phyloP scores from a whole-genome alignment of 352 stramenopile species.

The Phytopythium mirpurense region DNA sequence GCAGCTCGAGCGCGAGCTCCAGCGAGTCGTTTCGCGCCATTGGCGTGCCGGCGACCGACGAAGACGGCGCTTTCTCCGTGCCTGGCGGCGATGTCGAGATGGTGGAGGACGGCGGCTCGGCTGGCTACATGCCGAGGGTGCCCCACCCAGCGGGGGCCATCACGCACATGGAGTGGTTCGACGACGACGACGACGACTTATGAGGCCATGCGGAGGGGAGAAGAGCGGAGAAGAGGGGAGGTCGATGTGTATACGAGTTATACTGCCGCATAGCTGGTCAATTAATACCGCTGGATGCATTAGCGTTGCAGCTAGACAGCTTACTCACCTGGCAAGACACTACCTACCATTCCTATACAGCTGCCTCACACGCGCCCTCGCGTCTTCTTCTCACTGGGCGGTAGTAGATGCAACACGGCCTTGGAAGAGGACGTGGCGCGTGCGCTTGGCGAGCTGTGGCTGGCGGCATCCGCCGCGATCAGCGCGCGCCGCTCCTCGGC shows the following conservation, averaged over 20 bases:
- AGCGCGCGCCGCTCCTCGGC: slow-evolving; percentile 26
- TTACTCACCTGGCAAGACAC: too few relatives aligned
- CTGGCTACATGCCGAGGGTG: slow-evolving; percentile 10
- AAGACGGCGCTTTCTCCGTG: slow-evolving; percentile 14
- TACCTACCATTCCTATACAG: too few relatives aligned
- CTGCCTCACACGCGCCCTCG: too few relatives aligned
- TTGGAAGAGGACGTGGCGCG: slow-evolving; percentile 7
- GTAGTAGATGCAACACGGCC: slow-evolving; percentile 27
- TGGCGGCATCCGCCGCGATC: slow-evolving; percentile 14
- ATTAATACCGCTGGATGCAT: too few relatives aligned
- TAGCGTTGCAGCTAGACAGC: too few relatives aligned
- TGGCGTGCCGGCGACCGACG: slow-evolving; percentile 26
- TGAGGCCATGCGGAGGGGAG: slow-evolving; percentile 9
- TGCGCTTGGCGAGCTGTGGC: slow-evolving; percentile 6
- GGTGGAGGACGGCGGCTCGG: slow-evolving; percentile 27
- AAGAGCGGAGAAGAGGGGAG: too few relatives aligned
- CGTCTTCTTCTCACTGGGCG: slow-evolving; percentile 12
- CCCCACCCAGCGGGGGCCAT: slow-evolving; percentile 34
- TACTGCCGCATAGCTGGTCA: too few relatives aligned
- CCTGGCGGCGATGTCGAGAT: slow-evolving; percentile 46
- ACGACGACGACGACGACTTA: slow-evolving; percentile 23
- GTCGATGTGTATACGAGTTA: too few relatives aligned
- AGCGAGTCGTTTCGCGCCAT: slow-evolving; percentile 32
- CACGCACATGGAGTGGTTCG: slow-evolving; percentile 49
- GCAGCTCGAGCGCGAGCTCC: slow-evolving; percentile 24